These are phyloP conservation scores for Vitis hybrid DNA, from an alignment of 177 flowering plant species.

Conservation along the genomic window DNA sequence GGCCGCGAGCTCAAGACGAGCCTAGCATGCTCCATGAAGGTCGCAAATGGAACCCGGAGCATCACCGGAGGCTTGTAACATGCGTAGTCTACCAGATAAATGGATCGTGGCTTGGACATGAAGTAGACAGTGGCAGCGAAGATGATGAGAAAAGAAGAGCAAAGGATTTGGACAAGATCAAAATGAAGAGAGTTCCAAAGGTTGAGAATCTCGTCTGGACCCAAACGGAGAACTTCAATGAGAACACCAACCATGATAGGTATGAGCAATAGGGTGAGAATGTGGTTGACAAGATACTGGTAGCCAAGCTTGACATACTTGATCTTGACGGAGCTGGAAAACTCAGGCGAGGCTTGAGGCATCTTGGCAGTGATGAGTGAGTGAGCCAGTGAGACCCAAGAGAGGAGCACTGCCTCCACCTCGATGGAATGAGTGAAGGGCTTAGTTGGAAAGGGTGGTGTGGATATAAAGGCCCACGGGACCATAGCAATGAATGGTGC, in stretches of 20 bases:
- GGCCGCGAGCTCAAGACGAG: constrained; percentile 38
- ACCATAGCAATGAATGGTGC: constrained; percentile 27
- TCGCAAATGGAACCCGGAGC: constrained; percentile 62
- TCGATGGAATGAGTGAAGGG: not conserved
- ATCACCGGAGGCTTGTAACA: constrained; percentile 64
- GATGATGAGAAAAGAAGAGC: constrained; percentile 42
- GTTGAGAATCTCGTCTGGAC: constrained; percentile 45
- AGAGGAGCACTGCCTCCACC: too few relatives aligned
- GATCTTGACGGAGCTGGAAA: constrained; percentile 53
- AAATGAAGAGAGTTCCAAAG: constrained; percentile 43
- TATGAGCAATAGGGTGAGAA: constrained; percentile 44
- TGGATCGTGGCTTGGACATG: constrained; percentile 66
- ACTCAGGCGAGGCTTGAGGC: constrained; percentile 47
- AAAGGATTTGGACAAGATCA: constrained; percentile 44
- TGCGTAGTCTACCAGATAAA: constrained; percentile 64
- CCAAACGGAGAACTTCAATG: constrained; percentile 37
- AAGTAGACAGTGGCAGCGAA: constrained; percentile 56
- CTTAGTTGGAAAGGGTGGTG: not conserved
- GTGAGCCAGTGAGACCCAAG: too few relatives aligned
- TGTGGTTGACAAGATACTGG: constrained; percentile 62
- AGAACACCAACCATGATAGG: constrained; percentile 40
- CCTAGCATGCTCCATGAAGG: constrained; percentile 67
- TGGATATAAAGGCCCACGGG: constrained; percentile 23
- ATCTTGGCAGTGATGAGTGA: constrained; percentile 8
- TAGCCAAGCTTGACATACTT: constrained; percentile 68